phyloP scores from a whole-genome alignment of 2,329 filamentous ascomycete genomes.

The Cryphonectria carpinicola region DNA sequence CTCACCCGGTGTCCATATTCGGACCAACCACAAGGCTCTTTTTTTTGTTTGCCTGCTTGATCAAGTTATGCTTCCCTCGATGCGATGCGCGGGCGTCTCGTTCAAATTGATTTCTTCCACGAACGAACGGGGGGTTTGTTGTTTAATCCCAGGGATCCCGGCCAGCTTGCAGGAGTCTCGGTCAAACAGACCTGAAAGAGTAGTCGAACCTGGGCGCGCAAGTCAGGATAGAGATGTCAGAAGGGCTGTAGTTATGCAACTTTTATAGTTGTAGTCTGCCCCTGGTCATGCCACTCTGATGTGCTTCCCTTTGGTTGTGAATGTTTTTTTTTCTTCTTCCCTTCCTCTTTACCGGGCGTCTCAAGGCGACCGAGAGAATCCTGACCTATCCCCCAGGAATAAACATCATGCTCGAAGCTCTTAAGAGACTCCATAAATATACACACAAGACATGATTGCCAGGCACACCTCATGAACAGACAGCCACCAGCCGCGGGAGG shows the following conservation, averaged over 20 bases:
- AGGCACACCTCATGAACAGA: neutral
- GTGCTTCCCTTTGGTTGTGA: neutral
- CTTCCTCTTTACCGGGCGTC: neutral
- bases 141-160: too few species aligned
- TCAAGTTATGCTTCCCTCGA: neutral
- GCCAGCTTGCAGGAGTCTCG: neutral
- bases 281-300: neutral
- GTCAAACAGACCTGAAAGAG: neutral
- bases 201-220: neutral
- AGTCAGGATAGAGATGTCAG: neutral
- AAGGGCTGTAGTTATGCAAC: neutral
- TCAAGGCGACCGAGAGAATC: too few species aligned
- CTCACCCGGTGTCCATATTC: neutral
- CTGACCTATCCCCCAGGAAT: neutral
- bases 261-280: neutral
- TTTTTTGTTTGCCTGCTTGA: neutral
- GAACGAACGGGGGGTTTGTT: neutral
- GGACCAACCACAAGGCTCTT: neutral
- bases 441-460: neutral
- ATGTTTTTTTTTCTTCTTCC: too few species aligned
- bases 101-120: neutral
- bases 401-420: neutral
- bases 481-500: neutral
- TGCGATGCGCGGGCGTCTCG: neutral
- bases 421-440: neutral